phyloP scores from a whole-genome alignment of 2,329 filamentous ascomycete genomes.

The Byssoonygena ceratinophila region DNA sequence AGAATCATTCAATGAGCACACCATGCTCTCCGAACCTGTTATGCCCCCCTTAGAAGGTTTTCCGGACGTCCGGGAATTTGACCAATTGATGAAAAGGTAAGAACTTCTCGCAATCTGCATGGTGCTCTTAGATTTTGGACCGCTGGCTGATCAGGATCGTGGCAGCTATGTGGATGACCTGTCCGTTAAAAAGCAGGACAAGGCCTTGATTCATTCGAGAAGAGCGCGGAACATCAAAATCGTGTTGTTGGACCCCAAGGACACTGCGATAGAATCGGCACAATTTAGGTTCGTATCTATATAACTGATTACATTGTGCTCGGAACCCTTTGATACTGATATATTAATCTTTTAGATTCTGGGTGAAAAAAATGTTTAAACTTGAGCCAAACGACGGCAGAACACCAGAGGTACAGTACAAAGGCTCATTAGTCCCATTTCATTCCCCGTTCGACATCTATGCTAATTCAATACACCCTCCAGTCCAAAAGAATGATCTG shows the following conservation, averaged over 20 bases:
- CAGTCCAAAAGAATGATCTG: slow-evolving; percentile 38
- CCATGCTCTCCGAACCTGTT: slow-evolving; percentile 37
- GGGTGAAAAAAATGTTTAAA: slow-evolving; percentile 46
- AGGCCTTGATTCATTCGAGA: slow-evolving; percentile 41
- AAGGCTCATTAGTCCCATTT: slow-evolving; percentile 12
- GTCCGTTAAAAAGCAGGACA: slow-evolving; percentile 44
- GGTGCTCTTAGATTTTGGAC: not conserved
- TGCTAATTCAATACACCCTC: not conserved
- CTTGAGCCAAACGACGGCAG: slow-evolving; percentile 33
- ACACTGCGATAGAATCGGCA: slow-evolving; percentile 41
- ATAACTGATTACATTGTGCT: too few species aligned
- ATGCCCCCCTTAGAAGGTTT: slow-evolving; percentile 36
- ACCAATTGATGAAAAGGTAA: slow-evolving; percentile 38
- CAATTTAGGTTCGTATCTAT: slow-evolving; percentile 36
- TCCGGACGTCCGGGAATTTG: slow-evolving; percentile 38
- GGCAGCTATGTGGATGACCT: slow-evolving; percentile 41
- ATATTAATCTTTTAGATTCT: slow-evolving; percentile 31
- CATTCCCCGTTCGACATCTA: not conserved
- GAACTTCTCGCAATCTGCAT: not conserved
- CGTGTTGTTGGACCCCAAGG: slow-evolving; percentile 41
- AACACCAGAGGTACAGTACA: slow-evolving; percentile 32
- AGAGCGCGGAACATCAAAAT: slow-evolving; percentile 40
- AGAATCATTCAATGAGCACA: slow-evolving; percentile 35
- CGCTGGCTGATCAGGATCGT: not conserved
- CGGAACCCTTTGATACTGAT: not conserved